A percentile compares a stretch with the other conserved stretches of the same genome.
Conservation (phyloP, 2,329 filamentous ascomycete genomes). For the Aspergillus quadrilineatus region DNA sequence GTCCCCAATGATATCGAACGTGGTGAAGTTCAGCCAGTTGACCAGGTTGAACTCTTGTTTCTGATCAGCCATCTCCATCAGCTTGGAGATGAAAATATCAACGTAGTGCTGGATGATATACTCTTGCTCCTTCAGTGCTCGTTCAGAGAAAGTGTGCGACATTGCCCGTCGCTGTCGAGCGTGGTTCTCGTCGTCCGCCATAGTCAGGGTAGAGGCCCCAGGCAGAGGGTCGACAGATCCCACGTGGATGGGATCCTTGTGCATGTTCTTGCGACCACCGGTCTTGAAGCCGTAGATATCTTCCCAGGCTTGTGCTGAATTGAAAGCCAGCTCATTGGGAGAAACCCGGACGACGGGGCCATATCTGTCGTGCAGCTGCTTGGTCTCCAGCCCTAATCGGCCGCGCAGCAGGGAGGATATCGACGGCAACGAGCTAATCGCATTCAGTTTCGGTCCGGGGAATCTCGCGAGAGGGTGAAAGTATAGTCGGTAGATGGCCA, state of each 20-base stretch:
- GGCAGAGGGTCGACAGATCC: conserved; percentile 11
- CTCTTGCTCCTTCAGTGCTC: conserved; percentile 25
- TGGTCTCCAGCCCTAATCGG: conserved; percentile 6
- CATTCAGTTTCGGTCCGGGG: conserved; percentile 17
- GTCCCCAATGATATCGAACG: conserved; percentile 19
- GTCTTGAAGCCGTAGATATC: conserved; percentile 28
- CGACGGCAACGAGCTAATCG: conserved; percentile 7
- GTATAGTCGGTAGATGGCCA: conserved; percentile 17
- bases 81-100: conserved; percentile 19
- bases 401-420: conserved; percentile 10
- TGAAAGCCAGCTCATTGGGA: conserved; percentile 37
- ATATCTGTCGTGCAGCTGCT: conserved; percentile 27
- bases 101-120: conserved; percentile 21
- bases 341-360: conserved; percentile 35
- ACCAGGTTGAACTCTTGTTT: conserved; percentile 7
- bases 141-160: conserved; percentile 24
- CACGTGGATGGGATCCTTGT: conserved; percentile 19
- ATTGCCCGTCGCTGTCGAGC: conserved; percentile 20
- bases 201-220: conserved; percentile 8
- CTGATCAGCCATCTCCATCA: not conserved
- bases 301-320: conserved; percentile 31
- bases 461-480: conserved; percentile 21
- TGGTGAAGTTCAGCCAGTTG: conserved; percentile 12
- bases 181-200: conserved; percentile 16
- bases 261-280: conserved; percentile 2